phyloP scores from a whole-genome alignment of 495 filamentous ascomycete species.

The Mycothermus thermophilus region DNA sequence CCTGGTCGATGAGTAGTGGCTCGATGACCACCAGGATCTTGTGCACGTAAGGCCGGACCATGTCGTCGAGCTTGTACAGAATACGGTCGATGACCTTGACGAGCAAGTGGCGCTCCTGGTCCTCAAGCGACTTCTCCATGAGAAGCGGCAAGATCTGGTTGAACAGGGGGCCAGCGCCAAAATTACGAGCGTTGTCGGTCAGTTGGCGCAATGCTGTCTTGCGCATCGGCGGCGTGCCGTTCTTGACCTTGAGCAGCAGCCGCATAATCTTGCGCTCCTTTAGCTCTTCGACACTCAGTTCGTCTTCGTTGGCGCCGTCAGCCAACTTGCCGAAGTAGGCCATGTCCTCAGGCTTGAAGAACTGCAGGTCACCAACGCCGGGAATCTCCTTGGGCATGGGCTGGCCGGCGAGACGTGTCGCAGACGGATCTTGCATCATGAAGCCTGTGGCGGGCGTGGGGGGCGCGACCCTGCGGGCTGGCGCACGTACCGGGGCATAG shows the following conservation, averaged over 20 bases:
- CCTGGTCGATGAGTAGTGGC: slow-evolving; percentile 94
- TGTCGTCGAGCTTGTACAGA: slow-evolving; percentile 94
- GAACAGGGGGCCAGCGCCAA: slow-evolving; percentile 88
- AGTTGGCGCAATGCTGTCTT: slow-evolving; percentile 98
- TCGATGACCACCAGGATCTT: slow-evolving; percentile 99
- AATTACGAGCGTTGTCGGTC: slow-evolving; percentile 94
- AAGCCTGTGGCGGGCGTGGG: slow-evolving; percentile 65
- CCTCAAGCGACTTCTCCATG: slow-evolving; percentile 97
- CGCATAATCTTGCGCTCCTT: slow-evolving; percentile 99
- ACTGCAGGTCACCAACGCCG: slow-evolving; percentile 92
- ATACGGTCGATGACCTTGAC: slow-evolving; percentile 99
- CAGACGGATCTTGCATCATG: slow-evolving; percentile 95
- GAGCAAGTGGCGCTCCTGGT: slow-evolving; percentile 94
- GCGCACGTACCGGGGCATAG: slow-evolving; percentile 70
- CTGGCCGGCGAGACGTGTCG: slow-evolving; percentile 64
- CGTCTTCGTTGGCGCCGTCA: slow-evolving; percentile 85
- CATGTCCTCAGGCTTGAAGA: slow-evolving; percentile 99
- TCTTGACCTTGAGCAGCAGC: slow-evolving; percentile 95
- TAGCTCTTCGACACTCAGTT: slow-evolving; percentile 83
- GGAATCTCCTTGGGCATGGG: slow-evolving; percentile 94
- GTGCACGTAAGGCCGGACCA: slow-evolving; percentile 92
- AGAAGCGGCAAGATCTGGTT: slow-evolving; percentile 94
- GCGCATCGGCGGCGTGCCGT: slow-evolving; percentile 96
- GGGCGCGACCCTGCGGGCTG: slow-evolving; percentile 64
- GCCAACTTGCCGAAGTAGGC: slow-evolving; percentile 96